phyloP scores from a whole-genome alignment of 176 grass and related monocot species.

The Ananas comosus region DNA sequence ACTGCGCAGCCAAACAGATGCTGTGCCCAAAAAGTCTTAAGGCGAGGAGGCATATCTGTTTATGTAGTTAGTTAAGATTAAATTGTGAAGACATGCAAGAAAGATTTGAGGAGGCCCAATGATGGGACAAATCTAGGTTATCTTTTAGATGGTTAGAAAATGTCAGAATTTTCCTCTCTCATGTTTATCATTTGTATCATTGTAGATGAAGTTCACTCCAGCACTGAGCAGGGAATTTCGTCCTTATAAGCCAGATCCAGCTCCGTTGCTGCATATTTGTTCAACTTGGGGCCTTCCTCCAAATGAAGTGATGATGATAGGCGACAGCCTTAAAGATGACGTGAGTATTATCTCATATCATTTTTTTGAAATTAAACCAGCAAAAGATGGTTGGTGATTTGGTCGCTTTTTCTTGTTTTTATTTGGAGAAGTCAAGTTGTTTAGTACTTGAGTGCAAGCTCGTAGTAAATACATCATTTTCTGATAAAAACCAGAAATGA shows the following conservation, averaged over 20 bases:
- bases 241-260: slow-evolving; percentile 88
- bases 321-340: slow-evolving; percentile 90
- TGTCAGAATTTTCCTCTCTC: neutral
- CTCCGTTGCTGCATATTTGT: slow-evolving; percentile 85
- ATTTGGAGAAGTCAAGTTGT: too few species aligned
- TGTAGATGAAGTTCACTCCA: slow-evolving; percentile 57
- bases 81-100: neutral
- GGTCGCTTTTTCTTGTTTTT: too few species aligned
- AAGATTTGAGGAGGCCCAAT: neutral
- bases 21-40: too few species aligned
- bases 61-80: neutral
- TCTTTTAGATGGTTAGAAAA: neutral
- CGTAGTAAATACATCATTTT: too few species aligned
- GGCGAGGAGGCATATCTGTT: too few species aligned
- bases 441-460: too few species aligned
- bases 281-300: slow-evolving; percentile 70
- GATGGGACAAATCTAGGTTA: neutral
- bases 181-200: neutral
- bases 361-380: neutral
- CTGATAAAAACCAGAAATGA: too few species aligned
- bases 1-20: too few species aligned
- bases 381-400: too few species aligned
- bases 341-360: slow-evolving; percentile 37
- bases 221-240: slow-evolving; percentile 90
- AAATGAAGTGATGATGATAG: slow-evolving; percentile 83